Evolutionary conservation across 192 early-diverging fungal species (phyloP).

Genomic region (Phycomyces nitens): DNA sequence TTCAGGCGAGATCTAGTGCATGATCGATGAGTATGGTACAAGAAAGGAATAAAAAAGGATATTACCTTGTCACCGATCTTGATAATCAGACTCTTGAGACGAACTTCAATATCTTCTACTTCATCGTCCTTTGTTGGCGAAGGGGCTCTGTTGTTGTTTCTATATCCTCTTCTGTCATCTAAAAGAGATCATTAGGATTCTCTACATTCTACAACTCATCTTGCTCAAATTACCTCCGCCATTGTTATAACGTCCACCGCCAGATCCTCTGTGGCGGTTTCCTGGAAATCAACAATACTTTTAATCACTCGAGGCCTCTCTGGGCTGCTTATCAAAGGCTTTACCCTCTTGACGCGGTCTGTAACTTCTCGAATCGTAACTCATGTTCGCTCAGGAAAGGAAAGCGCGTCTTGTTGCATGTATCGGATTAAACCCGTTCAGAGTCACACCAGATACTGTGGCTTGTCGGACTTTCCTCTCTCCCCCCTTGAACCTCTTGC

Average conservation of each 20-base stretch:
- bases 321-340: neutral
- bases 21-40: neutral
- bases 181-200: neutral
- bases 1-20: conserved; percentile 49
- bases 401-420: conserved; percentile 2
- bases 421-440: neutral
- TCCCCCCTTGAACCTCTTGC: neutral
- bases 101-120: conserved; percentile 60
- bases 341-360: conserved; percentile 19
- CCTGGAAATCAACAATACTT: neutral
- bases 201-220: neutral
- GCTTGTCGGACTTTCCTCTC: neutral
- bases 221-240: neutral
- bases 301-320: neutral
- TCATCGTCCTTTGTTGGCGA: conserved; percentile 34
- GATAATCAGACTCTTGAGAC: conserved; percentile 66
- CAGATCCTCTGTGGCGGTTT: neutral
- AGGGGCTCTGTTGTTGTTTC: conserved; percentile 14
- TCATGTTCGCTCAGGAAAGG: conserved; percentile 7
- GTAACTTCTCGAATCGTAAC: conserved; percentile 17
- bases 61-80: conserved; percentile 72
- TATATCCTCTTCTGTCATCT: conserved; percentile 15
- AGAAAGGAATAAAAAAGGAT: neutral
- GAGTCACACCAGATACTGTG: neutral
- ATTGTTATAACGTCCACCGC: conserved; percentile 12